phyloP scores from a whole-genome alignment of 2,329 filamentous ascomycete species.

The Bretziella fagacearum region DNA sequence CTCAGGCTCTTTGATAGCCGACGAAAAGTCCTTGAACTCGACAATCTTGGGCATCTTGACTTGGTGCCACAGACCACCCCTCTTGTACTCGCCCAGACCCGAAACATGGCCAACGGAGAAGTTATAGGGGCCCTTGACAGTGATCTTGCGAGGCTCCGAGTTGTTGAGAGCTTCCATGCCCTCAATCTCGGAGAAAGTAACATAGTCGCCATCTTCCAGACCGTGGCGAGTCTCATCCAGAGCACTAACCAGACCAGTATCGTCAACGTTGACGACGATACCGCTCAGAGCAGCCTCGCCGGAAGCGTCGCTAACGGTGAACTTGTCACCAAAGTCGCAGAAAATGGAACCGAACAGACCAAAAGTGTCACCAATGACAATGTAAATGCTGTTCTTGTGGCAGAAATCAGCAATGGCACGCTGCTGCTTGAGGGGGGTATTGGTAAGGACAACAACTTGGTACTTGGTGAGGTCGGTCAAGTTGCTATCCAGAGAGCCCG shows the following conservation, averaged over 20 bases:
- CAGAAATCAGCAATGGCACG: conserved; percentile 79
- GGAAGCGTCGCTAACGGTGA: conserved; percentile 75
- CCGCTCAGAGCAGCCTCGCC: conserved; percentile 77
- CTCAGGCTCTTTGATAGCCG: conserved; percentile 71
- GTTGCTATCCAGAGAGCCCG: conserved; percentile 51
- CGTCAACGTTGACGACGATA: conserved; percentile 78
- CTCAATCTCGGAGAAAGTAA: conserved; percentile 84
- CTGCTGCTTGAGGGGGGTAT: conserved; percentile 65
- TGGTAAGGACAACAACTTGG: conserved; percentile 82
- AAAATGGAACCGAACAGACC: conserved; percentile 93
- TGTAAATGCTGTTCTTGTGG: conserved; percentile 80
- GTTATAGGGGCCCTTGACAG: conserved; percentile 88
- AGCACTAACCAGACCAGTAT: conserved; percentile 79
- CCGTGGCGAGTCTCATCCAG: conserved; percentile 91
- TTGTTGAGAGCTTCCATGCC: conserved; percentile 82
- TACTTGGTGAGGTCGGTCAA: conserved; percentile 73
- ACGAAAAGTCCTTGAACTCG: conserved; percentile 67
- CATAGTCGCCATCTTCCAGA: conserved; percentile 87
- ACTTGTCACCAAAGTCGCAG: conserved; percentile 91
- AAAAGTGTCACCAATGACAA: conserved; percentile 76
- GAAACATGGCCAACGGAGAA: conserved; percentile 94
- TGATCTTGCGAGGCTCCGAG: conserved; percentile 71
- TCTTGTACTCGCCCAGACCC: conserved; percentile 68
- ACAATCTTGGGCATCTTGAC: conserved; percentile 97
- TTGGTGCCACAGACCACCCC: conserved; percentile 80